A percentile compares a stretch with the other conserved stretches of the same genome.
Conservation (phyloP, 345 rosid genomes). For the Eutrema yunnanense region DNA sequence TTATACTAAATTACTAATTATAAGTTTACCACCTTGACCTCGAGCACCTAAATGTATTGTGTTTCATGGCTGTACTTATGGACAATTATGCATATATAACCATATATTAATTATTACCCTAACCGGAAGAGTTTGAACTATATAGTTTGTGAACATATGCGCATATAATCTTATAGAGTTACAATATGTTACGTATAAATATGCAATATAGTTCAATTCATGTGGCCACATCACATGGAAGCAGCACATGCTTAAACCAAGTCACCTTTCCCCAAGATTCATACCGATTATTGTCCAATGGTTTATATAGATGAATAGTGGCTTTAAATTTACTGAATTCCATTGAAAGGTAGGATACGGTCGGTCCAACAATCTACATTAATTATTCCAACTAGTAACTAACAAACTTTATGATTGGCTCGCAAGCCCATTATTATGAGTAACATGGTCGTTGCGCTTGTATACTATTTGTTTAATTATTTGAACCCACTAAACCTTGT, state of each 20-base stretch:
- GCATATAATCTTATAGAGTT: background rate
- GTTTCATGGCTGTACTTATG: background rate
- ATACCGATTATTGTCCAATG: conserved; percentile 17
- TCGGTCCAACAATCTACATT: conserved; percentile 30
- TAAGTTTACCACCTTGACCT: conserved; percentile 4
- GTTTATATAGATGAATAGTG: conserved; percentile 12
- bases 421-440: conserved; percentile 24
- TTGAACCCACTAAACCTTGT: conserved; percentile 16
- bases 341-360: conserved; percentile 19
- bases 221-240: conserved; percentile 38
- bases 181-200: background rate
- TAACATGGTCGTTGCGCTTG: conserved; percentile 28
- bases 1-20: background rate
- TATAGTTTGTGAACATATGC: background rate
- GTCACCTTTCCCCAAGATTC: conserved; percentile 12
- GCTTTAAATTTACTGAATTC: conserved; percentile 8
- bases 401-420: conserved; percentile 31
- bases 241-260: conserved; percentile 24
- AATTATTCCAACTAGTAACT: conserved; percentile 29
- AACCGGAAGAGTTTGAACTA: background rate
- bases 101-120: background rate
- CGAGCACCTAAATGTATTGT: conserved; percentile 22
- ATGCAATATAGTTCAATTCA: conserved; percentile 22
- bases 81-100: background rate
- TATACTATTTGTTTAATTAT: background rate